phyloP scores from a whole-genome alignment of 306 rosid species.

The Quercus gilva region DNA sequence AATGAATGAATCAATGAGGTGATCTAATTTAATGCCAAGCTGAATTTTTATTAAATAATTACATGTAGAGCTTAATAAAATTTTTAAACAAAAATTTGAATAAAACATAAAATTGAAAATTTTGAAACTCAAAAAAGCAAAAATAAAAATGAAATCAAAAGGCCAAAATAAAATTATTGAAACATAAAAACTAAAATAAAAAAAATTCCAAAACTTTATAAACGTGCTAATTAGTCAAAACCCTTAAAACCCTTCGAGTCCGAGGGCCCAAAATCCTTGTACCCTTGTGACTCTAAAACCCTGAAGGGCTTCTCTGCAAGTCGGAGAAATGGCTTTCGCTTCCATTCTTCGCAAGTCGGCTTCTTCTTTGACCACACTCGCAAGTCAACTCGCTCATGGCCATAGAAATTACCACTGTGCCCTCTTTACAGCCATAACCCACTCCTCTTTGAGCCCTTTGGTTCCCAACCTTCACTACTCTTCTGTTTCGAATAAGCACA shows the following conservation, averaged over 20 bases:
- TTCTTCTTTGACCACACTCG: slow-evolving; percentile 46
- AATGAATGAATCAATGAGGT: too few relatives aligned
- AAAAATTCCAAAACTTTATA: too few relatives aligned
- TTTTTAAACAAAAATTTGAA: too few relatives aligned
- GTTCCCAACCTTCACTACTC: slow-evolving; percentile 45
- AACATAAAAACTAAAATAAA: too few relatives aligned
- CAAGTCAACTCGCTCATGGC: slow-evolving; percentile 36
- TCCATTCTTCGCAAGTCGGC: slow-evolving; percentile 67
- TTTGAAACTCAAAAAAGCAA: too few relatives aligned
- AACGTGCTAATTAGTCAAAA: too few relatives aligned
- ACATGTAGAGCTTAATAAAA: too few relatives aligned
- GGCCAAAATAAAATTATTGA: too few relatives aligned
- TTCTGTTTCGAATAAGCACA: slow-evolving; percentile 39
- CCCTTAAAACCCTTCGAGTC: background rate
- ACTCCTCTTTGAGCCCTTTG: background rate
- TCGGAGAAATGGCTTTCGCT: slow-evolving; percentile 54
- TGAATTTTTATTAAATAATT: too few relatives aligned
- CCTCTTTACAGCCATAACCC: slow-evolving; percentile 37
- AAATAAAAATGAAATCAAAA: too few relatives aligned
- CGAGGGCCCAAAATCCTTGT: background rate
- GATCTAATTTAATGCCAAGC: too few relatives aligned
- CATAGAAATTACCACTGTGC: slow-evolving; percentile 32
- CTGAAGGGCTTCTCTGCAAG: slow-evolving; percentile 8
- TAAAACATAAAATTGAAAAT: too few relatives aligned
- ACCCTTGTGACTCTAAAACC: slow-evolving; percentile 22